These are phyloP conservation scores for Plasmodium falciparum DNA, from an alignment of 169 alveolate species.

Conservation along the genomic window DNA sequence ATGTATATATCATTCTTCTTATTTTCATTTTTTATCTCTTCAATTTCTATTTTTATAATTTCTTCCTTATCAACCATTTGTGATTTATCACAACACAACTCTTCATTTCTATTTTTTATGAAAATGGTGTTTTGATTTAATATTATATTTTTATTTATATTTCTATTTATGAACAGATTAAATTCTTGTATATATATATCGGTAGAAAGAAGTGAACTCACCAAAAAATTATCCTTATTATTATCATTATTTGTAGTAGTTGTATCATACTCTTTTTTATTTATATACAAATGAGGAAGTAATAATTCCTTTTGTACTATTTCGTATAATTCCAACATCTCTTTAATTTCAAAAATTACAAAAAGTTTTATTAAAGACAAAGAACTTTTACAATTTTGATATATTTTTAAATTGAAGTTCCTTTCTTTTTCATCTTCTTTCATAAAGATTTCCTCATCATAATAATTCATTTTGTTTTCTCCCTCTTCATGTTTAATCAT, in stretches of 20 bases:
- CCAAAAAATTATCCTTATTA: too few species aligned
- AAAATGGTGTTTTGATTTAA: neutral
- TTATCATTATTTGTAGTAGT: too few species aligned
- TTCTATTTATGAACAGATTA: conserved; percentile 2
- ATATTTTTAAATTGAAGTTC: too few species aligned
- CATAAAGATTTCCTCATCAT: too few species aligned
- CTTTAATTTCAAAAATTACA: conserved; percentile 12
- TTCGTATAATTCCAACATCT: neutral
- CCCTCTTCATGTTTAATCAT: too few species aligned
- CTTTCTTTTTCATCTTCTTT: too few species aligned
- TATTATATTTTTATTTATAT: conserved; percentile 3
- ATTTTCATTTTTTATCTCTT: conserved; percentile 19
- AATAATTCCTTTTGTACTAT: conserved; percentile 1
- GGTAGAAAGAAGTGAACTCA: too few species aligned
- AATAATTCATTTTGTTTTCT: too few species aligned
- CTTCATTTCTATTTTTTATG: conserved; percentile 7
- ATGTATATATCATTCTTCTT: neutral
- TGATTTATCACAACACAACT: conserved; percentile 9
- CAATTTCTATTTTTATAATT: conserved; percentile 35
- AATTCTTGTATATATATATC: conserved; percentile 2
- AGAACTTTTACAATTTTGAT: too few species aligned
- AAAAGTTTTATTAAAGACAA: neutral
- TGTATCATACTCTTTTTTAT: neutral
- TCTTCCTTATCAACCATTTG: conserved; percentile 12
- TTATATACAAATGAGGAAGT: neutral